These are phyloP conservation scores for Heritiera fomes DNA, from an alignment of 345 rosid species.

Conservation along the genomic window DNA sequence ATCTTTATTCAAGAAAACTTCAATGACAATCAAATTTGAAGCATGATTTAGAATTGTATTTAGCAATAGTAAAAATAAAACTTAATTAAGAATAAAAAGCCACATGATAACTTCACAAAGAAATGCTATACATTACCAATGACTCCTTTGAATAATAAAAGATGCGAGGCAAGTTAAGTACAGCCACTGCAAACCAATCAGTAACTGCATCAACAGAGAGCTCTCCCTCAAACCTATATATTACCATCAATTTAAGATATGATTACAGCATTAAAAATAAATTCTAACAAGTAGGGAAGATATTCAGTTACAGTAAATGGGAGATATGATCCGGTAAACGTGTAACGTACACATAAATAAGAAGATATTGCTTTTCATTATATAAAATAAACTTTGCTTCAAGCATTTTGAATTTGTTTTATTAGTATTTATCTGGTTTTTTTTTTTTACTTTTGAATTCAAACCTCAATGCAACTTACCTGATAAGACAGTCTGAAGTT, in stretches of 20 bases:
- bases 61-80: background rate
- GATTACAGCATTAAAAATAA: background rate
- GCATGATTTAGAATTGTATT: background rate
- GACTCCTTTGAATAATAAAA: constrained; percentile 81
- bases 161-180: constrained; percentile 82
- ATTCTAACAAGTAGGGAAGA: background rate
- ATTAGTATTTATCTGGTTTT: background rate
- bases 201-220: constrained; percentile 70
- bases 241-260: constrained; percentile 16
- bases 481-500: constrained; percentile 59
- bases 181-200: constrained; percentile 77
- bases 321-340: background rate
- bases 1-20: background rate
- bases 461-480: constrained; percentile 50
- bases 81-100: background rate
- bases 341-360: background rate
- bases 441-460: background rate
- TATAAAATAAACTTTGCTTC: background rate
- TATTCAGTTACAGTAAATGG: background rate
- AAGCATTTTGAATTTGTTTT: background rate
- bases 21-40: constrained; percentile 8
- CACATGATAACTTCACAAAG: constrained; percentile 3
- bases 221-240: constrained; percentile 71
- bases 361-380: background rate
- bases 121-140: constrained; percentile 51